Evolutionary conservation across 306 rosid species (phyloP).

Genomic region (Alnus glutinosa): DNA sequence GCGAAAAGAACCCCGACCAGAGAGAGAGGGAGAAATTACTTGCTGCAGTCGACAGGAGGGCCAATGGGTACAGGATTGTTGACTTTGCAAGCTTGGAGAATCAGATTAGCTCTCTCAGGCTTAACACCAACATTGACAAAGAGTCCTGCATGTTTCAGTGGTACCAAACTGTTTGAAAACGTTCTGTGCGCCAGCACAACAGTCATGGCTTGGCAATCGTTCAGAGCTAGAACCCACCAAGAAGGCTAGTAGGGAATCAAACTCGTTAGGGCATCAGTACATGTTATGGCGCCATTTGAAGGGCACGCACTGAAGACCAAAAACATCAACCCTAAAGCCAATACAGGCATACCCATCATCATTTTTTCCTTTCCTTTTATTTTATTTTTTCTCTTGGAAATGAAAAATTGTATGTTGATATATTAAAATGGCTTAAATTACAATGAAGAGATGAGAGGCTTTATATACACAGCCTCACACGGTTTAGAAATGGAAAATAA

Average conservation of each 20-base stretch:
- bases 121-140: constrained; percentile 15
- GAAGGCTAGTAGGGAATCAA: constrained; percentile 18
- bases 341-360: neutral
- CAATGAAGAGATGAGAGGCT: no score
- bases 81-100: constrained; percentile 23
- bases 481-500: no score
- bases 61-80: constrained; percentile 26
- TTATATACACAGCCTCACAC: no score
- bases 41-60: constrained; percentile 27
- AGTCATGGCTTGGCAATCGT: neutral
- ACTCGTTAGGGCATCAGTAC: constrained; percentile 1
- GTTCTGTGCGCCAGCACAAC: constrained; percentile 10
- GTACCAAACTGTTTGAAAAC: constrained; percentile 8
- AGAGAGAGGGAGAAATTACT: constrained; percentile 11
- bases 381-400: no score
- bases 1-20: no score
- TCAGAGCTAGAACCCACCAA: neutral
- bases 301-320: constrained; percentile 7
- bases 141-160: neutral
- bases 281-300: constrained; percentile 13
- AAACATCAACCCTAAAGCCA: neutral
- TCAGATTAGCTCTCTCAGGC: neutral
- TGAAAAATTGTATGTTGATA: no score
- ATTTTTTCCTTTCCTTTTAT: constrained; percentile 6
- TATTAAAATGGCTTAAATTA: no score